Percentiles rank a stretch among this genome's conserved stretches.
Evolutionary conservation across 2,329 filamentous ascomycete genomes (phyloP).

Genomic region (Curvularia eragrostidis): DNA sequence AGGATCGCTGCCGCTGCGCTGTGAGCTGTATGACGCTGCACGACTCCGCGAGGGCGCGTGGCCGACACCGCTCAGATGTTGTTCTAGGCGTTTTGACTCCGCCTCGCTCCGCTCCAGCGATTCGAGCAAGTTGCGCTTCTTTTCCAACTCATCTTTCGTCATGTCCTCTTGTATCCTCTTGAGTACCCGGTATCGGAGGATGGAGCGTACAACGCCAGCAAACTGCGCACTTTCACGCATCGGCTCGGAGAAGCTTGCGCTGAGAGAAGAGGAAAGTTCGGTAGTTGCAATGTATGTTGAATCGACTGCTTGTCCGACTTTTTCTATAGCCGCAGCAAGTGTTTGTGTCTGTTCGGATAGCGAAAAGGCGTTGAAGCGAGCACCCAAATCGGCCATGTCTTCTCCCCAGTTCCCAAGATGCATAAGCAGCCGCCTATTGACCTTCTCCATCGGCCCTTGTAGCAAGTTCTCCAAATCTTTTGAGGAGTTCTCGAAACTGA

Average conservation of each 20-base stretch:
- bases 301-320: slow-evolving; percentile 92
- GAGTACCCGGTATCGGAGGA: slow-evolving; percentile 86
- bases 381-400: slow-evolving; percentile 90
- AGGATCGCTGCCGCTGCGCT: slow-evolving; percentile 49
- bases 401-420: slow-evolving; percentile 84
- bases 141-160: slow-evolving; percentile 89
- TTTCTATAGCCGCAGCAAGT: slow-evolving; percentile 90
- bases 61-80: slow-evolving; percentile 81
- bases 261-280: slow-evolving; percentile 85
- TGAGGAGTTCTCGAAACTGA: slow-evolving; percentile 88
- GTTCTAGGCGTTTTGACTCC: slow-evolving; percentile 91
- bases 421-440: slow-evolving; percentile 86
- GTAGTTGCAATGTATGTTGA: slow-evolving; percentile 95
- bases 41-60: slow-evolving; percentile 69
- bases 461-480: slow-evolving; percentile 89
- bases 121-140: slow-evolving; percentile 82
- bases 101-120: slow-evolving; percentile 92
- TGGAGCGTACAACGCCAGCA: slow-evolving; percentile 87
- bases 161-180: slow-evolving; percentile 98
- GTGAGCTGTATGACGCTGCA: slow-evolving; percentile 66
- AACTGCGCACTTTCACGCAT: slow-evolving; percentile 99
- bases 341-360: slow-evolving; percentile 89
- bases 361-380: slow-evolving; percentile 96
- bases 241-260: slow-evolving; percentile 92
- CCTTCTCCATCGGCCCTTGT: slow-evolving; percentile 94